Conservation (phyloP, 1,284 basidiomycete species). For the Ustilago cynodontis region DNA sequence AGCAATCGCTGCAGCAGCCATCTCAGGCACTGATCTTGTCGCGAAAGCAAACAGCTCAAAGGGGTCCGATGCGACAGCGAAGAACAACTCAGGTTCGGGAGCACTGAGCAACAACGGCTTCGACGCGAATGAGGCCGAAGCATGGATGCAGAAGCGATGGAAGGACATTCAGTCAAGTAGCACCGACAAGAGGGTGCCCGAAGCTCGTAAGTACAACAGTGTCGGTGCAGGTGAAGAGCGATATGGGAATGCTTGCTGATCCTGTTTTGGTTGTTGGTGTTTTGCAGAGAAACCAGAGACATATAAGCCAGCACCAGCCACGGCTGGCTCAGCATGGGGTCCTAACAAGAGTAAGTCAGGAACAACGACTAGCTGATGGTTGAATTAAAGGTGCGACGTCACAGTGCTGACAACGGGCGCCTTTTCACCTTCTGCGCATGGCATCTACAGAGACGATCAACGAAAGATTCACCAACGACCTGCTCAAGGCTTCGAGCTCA, state of each 20-base stretch:
- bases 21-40: slow-evolving; percentile 37
- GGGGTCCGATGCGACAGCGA: slow-evolving; percentile 28
- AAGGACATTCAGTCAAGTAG: slow-evolving; percentile 24
- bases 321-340: slow-evolving; percentile 44
- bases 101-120: slow-evolving; percentile 30
- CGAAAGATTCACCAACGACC: slow-evolving; percentile 41
- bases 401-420: not conserved
- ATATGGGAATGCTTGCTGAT: not conserved
- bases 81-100: slow-evolving; percentile 16
- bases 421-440: not conserved
- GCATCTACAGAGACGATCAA: slow-evolving; percentile 34
- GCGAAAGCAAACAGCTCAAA: slow-evolving; percentile 41
- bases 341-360: slow-evolving; percentile 49
- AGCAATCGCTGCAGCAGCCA: slow-evolving; percentile 44
- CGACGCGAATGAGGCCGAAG: slow-evolving; percentile 35
- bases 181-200: slow-evolving; percentile 22
- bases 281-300: slow-evolving; percentile 41
- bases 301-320: slow-evolving; percentile 44
- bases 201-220: slow-evolving; percentile 32
- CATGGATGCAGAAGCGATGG: slow-evolving; percentile 47
- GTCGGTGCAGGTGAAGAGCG: not conserved
- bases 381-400: not conserved
- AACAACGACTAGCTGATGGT: not conserved
- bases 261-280: not conserved
- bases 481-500: slow-evolving; percentile 37